Base-by-base conservation (phyloP, 805 yeast genomes). In the Myxozyma melibiosi region DNA sequence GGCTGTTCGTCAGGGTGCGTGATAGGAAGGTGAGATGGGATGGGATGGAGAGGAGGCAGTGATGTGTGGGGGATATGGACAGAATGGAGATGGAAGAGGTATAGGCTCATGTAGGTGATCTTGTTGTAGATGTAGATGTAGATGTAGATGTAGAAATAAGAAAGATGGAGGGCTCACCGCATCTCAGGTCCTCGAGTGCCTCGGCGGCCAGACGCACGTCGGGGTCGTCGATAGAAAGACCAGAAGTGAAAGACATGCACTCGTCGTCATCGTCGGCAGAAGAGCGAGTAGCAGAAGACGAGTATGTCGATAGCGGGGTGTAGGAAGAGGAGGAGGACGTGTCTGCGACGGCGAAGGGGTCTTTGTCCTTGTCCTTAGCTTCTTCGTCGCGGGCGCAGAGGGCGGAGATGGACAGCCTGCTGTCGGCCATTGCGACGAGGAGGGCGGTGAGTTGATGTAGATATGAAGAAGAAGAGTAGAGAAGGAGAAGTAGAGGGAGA, bases 161-260 rank as follows among this genome's bases (percentile, higher is more conserved):
- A n/a, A 27, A 20, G 18, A 40, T 46, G 25, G 38, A 27, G 25
- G 22, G 57, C 61, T 8, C 57, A 62, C 57, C 63, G 35, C 63
- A 59, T 4, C 67, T 65, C 27, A 68, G 56, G 38, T 64, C 62
- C 53, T 65, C 65, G 43, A 68, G 60, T 9, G 71, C 70, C 48
- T 68, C 66, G 8, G 71, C 69, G 5, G 70, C 71, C 8, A 68
- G 44, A 38, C 65, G 66, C 33, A 65, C 67, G 46, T 65, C 66
- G 13, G 64, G 64, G 37, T 61, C 64, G 50, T 61, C 64, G 9
- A 61, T 53, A 14, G 60, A 54, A 11, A 61, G 34, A 3, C 64
- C 64, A 8, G 63, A 58, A 8, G 63, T 53, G 41, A 61, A 58
- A 16, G 63, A 58, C 54, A 51, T 51, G 34, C 47, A 30, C 39